Percentiles rank a stretch among this genome's conserved stretches.
phyloP scores from a whole-genome alignment of 352 stramenopile genomes.

The Lagenidium sp. region DNA sequence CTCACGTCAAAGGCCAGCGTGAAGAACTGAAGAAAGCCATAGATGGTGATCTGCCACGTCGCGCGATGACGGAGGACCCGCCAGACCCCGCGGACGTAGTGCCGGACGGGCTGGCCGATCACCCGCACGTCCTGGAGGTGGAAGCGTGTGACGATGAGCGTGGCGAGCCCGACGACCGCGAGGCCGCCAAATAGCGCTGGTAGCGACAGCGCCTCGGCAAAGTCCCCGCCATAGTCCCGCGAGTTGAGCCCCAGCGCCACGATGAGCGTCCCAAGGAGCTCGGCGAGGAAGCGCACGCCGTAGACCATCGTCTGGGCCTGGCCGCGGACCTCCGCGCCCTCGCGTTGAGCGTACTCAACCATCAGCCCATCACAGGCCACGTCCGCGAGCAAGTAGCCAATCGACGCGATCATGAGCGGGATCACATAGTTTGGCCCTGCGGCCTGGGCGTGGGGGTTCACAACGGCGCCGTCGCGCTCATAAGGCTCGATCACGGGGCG shows the following conservation, averaged over 20 bases:
- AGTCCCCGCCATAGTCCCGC: constrained; percentile 35
- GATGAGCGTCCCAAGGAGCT: constrained; percentile 41
- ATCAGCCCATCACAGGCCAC: constrained; percentile 69
- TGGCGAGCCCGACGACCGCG: constrained; percentile 16
- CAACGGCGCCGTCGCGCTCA: constrained; percentile 8
- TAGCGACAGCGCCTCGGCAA: constrained; percentile 34
- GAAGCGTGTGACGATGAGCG: constrained; percentile 27
- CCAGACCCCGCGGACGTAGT: constrained; percentile 40
- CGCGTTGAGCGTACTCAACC: constrained; percentile 64
- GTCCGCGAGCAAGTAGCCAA: constrained; percentile 59
- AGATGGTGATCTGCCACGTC: constrained; percentile 65
- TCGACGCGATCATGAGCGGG: constrained; percentile 33
- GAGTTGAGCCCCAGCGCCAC: constrained; percentile 56
- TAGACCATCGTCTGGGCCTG: constrained; percentile 51
- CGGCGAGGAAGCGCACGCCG: constrained; percentile 37
- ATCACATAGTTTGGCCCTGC: constrained; percentile 23
- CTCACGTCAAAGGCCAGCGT: constrained; percentile 50
- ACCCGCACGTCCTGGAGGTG: constrained; percentile 28
- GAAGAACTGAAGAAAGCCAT: constrained; percentile 63
- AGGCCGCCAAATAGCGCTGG: constrained; percentile 29
- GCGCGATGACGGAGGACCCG: constrained; percentile 46
- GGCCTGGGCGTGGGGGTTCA: constrained; percentile 9
- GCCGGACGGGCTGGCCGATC: constrained; percentile 8
- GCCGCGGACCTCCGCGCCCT: constrained; percentile 26
- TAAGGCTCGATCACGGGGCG: constrained; percentile 18